A percentile compares a stretch with the other conserved stretches of the same genome.
Conservation (phyloP, 495 filamentous ascomycete genomes). For the Podospora sp. region DNA sequence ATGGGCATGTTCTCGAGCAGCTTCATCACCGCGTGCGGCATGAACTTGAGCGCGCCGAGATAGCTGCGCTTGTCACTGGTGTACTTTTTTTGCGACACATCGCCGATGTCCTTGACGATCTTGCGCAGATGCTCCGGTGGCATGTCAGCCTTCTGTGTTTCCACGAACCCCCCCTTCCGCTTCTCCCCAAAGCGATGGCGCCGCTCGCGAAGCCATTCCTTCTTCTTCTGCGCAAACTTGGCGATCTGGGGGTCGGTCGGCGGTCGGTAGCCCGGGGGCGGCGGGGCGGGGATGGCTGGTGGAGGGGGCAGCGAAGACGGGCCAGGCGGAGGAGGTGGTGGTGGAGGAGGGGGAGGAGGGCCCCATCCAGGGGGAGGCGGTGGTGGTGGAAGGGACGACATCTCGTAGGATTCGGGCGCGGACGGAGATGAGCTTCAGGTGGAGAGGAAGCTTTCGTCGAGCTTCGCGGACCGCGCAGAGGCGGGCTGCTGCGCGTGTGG, state of each 20-base stretch:
- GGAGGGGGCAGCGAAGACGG: slow-evolving; percentile 74
- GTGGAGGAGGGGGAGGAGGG: slow-evolving; percentile 52
- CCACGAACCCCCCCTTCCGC: slow-evolving; percentile 91
- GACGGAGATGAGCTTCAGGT: slow-evolving; percentile 2
- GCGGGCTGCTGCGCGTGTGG: slow-evolving; percentile 25
- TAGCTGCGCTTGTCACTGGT: slow-evolving; percentile 98
- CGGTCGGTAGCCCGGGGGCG: slow-evolving; percentile 86
- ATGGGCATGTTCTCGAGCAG: slow-evolving; percentile 99
- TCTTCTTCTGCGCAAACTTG: slow-evolving; percentile 98
- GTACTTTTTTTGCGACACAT: slow-evolving; percentile 99
- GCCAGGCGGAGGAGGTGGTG: slow-evolving; percentile 79
- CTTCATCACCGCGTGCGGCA: slow-evolving; percentile 99
- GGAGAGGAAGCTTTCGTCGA: slow-evolving; percentile 18
- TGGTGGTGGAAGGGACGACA: slow-evolving; percentile 73
- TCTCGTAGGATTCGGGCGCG: slow-evolving; percentile 42
- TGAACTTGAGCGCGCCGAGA: slow-evolving; percentile 96
- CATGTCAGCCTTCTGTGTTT: slow-evolving; percentile 99
- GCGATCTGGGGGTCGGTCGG: slow-evolving; percentile 83
- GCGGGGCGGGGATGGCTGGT: slow-evolving; percentile 68
- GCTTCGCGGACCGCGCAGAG: slow-evolving; percentile 23
- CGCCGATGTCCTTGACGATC: slow-evolving; percentile 97
- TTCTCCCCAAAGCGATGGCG: slow-evolving; percentile 95
- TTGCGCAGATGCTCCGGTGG: slow-evolving; percentile 97
- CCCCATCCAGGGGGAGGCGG: slow-evolving; percentile 61
- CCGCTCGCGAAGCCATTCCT: slow-evolving; percentile 94